Percentiles rank a stretch among this genome's conserved stretches.
These are phyloP conservation scores for Mrakia frigida DNA, from an alignment of 768 basidiomycete species.

Conservation along the genomic window DNA sequence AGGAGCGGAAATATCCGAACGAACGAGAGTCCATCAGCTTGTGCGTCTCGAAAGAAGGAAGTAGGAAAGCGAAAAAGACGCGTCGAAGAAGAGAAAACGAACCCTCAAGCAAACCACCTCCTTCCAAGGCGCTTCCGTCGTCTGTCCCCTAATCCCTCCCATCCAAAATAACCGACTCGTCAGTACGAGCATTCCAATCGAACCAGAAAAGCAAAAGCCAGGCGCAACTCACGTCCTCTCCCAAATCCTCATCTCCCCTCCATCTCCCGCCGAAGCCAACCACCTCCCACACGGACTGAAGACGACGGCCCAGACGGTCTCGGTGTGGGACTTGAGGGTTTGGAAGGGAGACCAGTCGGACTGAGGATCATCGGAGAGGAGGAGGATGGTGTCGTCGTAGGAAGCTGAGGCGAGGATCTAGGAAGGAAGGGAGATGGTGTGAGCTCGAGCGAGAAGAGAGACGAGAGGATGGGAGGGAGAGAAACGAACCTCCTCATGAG, in stretches of 20 bases:
- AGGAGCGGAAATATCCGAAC: too few species aligned
- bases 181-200: background rate
- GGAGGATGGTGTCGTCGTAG: conserved; percentile 92
- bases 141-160: background rate
- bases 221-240: conserved; percentile 48
- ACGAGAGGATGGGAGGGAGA: conserved; percentile 95
- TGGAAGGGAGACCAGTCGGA: conserved; percentile 90
- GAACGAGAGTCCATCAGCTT: too few species aligned
- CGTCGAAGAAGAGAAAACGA: background rate
- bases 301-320: conserved; percentile 87
- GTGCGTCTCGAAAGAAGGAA: background rate
- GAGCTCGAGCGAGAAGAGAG: conserved; percentile 57
- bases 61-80: background rate
- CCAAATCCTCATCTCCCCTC: conserved; percentile 80
- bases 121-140: conserved; percentile 20
- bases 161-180: background rate
- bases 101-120: conserved; percentile 7
- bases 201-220: background rate
- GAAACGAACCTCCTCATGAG: conserved; percentile 91
- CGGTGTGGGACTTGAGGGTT: conserved; percentile 72
- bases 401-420: conserved; percentile 93
- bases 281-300: conserved; percentile 72
- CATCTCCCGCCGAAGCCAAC: conserved; percentile 82
- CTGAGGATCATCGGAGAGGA: conserved; percentile 85
- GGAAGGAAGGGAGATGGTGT: background rate